These are phyloP conservation scores for Aspergillus spinulosporus DNA, from an alignment of 2,329 filamentous ascomycete species.

Conservation along the genomic window DNA sequence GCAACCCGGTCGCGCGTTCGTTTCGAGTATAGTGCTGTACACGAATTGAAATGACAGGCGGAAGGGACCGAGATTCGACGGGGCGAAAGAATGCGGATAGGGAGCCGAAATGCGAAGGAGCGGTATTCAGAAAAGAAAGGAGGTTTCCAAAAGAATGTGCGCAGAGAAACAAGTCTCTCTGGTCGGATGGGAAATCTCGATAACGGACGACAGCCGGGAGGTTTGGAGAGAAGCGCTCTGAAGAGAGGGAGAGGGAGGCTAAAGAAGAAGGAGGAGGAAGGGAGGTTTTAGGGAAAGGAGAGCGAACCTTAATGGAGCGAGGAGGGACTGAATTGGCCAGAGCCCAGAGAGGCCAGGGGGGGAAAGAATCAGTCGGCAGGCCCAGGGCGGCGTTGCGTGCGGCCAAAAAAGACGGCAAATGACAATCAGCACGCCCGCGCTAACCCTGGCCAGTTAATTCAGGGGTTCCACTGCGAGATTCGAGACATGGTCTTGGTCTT, in stretches of 20 bases:
- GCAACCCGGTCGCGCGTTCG: slow-evolving; percentile 31
- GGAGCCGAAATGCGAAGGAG: slow-evolving; percentile 26
- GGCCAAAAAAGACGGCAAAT: slow-evolving; percentile 1
- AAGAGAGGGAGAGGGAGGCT: slow-evolving; percentile 26
- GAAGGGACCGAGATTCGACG: not conserved
- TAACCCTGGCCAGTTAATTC: slow-evolving; percentile 7
- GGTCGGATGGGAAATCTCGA: slow-evolving; percentile 44
- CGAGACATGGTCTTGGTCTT: slow-evolving; percentile 13
- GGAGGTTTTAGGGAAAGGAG: slow-evolving; percentile 11
- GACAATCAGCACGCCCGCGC: slow-evolving; percentile 11
- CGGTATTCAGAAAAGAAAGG: slow-evolving; percentile 22
- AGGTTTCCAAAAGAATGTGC: slow-evolving; percentile 42
- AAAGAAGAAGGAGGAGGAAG: slow-evolving; percentile 23
- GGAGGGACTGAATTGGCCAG: slow-evolving; percentile 20
- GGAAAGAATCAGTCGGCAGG: slow-evolving; percentile 9
- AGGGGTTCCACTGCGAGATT: slow-evolving; percentile 19
- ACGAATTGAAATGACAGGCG: slow-evolving; percentile 21
- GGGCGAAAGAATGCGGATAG: slow-evolving; percentile 5
- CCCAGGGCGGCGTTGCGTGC: slow-evolving; percentile 5
- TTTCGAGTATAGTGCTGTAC: slow-evolving; percentile 27
- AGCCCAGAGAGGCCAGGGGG: slow-evolving; percentile 14
- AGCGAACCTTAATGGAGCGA: slow-evolving; percentile 4
- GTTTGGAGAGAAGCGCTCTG: slow-evolving; percentile 23
- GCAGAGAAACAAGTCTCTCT: slow-evolving; percentile 42
- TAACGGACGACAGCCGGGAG: slow-evolving; percentile 26